Percentiles rank a stretch among this genome's conserved stretches.
These are phyloP conservation scores for Nadsonia commutata DNA, from an alignment of 1,139 yeast species.

Conservation along the genomic window DNA sequence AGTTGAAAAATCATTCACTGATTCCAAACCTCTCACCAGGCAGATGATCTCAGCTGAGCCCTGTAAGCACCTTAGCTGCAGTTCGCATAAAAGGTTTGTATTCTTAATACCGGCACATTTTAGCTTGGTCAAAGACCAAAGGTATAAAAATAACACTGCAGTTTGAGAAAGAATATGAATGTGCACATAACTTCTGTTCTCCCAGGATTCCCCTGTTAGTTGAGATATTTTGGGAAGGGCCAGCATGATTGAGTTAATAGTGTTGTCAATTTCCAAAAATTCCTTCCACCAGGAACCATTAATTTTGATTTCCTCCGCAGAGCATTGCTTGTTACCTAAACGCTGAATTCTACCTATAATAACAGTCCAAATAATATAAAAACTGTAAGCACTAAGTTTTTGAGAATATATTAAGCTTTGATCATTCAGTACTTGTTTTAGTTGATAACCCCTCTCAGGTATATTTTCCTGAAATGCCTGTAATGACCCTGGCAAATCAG, in stretches of 20 bases:
- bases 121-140: background rate
- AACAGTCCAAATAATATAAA: background rate
- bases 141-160: background rate
- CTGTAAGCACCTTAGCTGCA: background rate
- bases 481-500: background rate
- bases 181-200: background rate
- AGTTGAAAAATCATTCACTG: background rate
- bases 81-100: background rate
- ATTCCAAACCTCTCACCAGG: background rate
- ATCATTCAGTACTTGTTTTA: background rate
- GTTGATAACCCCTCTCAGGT: background rate
- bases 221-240: background rate
- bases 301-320: background rate
- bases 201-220: background rate
- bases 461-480: background rate
- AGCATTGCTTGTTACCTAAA: background rate
- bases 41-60: background rate
- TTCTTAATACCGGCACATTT: background rate
- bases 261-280: background rate
- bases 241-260: background rate
- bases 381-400: background rate
- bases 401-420: background rate
- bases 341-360: background rate
- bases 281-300: background rate
- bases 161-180: background rate